Conservation (phyloP, 306 rosid species). For the Rubus idaeus region DNA sequence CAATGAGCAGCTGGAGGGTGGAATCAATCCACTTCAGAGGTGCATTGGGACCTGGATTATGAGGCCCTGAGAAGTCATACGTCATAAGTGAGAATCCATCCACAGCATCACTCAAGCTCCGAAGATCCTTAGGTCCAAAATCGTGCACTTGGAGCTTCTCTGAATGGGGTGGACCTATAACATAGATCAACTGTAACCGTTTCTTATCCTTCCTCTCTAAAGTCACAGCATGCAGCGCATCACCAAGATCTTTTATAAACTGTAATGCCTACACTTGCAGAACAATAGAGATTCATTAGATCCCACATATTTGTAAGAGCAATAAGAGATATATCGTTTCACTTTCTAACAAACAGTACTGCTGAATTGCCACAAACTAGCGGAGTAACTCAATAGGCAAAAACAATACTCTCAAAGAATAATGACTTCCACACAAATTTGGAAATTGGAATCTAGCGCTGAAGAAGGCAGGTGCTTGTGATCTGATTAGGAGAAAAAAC, state of each 20-base stretch:
- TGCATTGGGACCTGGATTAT: slow-evolving; percentile 94
- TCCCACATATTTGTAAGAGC: slow-evolving; percentile 19
- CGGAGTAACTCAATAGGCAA: background rate
- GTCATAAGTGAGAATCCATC: slow-evolving; percentile 95
- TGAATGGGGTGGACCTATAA: slow-evolving; percentile 90
- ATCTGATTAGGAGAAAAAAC: no score
- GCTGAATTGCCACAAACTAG: background rate
- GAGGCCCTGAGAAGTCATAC: slow-evolving; percentile 86
- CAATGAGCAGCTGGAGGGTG: slow-evolving; percentile 57
- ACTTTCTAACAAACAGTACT: slow-evolving; percentile 22
- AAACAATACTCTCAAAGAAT: background rate
- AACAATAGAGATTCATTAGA: slow-evolving; percentile 26
- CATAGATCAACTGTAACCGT: slow-evolving; percentile 68
- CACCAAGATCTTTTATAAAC: slow-evolving; percentile 81
- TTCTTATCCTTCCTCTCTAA: slow-evolving; percentile 43
- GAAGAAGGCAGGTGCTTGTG: background rate
- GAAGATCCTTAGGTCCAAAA: slow-evolving; percentile 84
- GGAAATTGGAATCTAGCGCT: background rate
- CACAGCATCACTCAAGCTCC: slow-evolving; percentile 59
- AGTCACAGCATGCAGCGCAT: slow-evolving; percentile 68
- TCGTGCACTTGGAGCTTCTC: slow-evolving; percentile 72
- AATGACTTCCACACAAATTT: slow-evolving; percentile 10
- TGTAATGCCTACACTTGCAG: slow-evolving; percentile 67
- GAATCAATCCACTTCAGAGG: slow-evolving; percentile 88
- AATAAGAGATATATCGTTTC: slow-evolving; percentile 3